Evolutionary conservation across 371 early-diverging fungal genomes (phyloP).

Genomic region (Saksenaea vasiformis): DNA sequence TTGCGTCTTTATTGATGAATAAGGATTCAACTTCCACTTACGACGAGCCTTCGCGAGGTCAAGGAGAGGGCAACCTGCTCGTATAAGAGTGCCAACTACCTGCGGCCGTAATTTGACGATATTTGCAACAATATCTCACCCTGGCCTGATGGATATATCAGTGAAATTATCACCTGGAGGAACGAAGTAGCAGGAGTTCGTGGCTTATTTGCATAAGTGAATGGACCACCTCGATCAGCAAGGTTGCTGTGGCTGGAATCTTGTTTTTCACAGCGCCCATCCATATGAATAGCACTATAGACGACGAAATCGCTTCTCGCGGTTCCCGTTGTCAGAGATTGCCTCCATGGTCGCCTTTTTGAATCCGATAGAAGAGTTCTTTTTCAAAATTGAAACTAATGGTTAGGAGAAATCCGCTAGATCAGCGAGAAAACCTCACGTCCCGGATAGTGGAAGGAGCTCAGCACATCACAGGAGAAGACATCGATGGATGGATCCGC

Average conservation of each 20-base stretch:
- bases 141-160: background rate
- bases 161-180: background rate
- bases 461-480: background rate
- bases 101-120: background rate
- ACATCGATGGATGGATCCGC: background rate
- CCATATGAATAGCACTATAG: background rate
- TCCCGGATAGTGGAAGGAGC: background rate
- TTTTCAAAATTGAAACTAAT: background rate
- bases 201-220: background rate
- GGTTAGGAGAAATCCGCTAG: background rate
- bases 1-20: conserved; percentile 13
- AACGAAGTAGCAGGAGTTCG: background rate
- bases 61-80: background rate
- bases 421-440: background rate
- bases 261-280: background rate
- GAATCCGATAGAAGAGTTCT: background rate
- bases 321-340: background rate
- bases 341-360: background rate
- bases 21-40: background rate
- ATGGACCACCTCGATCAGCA: background rate
- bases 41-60: conserved; percentile 2
- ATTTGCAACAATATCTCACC: background rate
- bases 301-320: background rate
- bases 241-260: background rate
- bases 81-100: conserved; percentile 1